Conservation (phyloP, 352 stramenopile species). For the Saprolegnia diclina region DNA sequence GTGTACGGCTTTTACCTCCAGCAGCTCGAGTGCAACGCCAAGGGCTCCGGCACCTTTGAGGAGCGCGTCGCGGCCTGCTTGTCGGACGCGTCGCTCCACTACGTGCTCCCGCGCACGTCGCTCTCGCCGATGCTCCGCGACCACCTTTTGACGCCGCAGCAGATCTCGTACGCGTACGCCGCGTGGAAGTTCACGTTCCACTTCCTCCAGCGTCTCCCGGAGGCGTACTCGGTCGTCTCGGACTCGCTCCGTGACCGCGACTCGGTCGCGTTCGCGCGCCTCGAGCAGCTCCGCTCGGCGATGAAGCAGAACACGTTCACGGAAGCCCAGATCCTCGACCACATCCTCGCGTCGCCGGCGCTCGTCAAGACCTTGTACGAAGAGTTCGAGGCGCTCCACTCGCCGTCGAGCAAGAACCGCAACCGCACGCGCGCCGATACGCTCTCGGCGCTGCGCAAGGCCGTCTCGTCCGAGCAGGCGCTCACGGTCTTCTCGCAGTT, state of each 20-base stretch:
- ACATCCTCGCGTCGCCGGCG: constrained; percentile 62
- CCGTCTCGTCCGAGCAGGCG: constrained; percentile 63
- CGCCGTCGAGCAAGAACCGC: constrained; percentile 34
- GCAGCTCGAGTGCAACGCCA: constrained; percentile 50
- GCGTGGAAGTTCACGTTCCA: constrained; percentile 86
- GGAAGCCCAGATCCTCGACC: constrained; percentile 80
- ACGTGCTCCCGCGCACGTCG: constrained; percentile 75
- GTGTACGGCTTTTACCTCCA: constrained; percentile 83
- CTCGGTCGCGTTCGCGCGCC: constrained; percentile 60
- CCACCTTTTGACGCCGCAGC: constrained; percentile 61
- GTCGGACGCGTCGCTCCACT: constrained; percentile 74
- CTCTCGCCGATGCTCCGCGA: constrained; percentile 77
- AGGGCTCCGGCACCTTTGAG: constrained; percentile 54
- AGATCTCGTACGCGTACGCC: constrained; percentile 81
- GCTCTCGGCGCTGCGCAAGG: constrained; percentile 65
- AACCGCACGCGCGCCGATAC: constrained; percentile 45
- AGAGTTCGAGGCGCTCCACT: constrained; percentile 71
- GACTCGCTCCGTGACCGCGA: constrained; percentile 74
- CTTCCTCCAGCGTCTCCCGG: constrained; percentile 79
- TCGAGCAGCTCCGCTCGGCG: constrained; percentile 67
- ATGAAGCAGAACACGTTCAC: constrained; percentile 88
- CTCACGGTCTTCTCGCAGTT: constrained; percentile 78
- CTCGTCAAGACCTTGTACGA: constrained; percentile 74
- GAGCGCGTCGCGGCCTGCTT: constrained; percentile 59
- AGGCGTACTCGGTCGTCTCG: constrained; percentile 71